Percentiles rank a stretch among this genome's conserved stretches.
Evolutionary conservation across 805 yeast genomes (phyloP).

Genomic region (Candida alai): DNA sequence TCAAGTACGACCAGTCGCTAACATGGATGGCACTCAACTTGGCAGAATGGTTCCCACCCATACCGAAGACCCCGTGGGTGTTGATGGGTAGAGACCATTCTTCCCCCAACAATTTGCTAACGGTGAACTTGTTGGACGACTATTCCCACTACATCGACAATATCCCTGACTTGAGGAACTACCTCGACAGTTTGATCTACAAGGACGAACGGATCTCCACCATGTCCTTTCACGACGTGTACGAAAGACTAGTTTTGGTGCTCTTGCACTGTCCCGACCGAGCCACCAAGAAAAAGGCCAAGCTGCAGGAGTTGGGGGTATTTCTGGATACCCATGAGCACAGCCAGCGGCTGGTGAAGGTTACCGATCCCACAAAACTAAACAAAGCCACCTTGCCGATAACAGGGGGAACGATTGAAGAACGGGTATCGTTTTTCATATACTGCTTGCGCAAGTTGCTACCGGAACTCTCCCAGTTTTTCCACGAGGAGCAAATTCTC

Average conservation of each 20-base stretch:
- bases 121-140: slow-evolving; percentile 33
- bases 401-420: slow-evolving; percentile 63
- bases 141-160: slow-evolving; percentile 35
- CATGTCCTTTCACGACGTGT: slow-evolving; percentile 62
- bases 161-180: slow-evolving; percentile 22
- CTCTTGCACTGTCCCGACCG: slow-evolving; percentile 69
- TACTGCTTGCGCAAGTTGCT: slow-evolving; percentile 56
- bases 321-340: not conserved
- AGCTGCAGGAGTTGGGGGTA: not conserved
- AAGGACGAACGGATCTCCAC: slow-evolving; percentile 23
- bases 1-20: slow-evolving; percentile 76
- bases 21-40: slow-evolving; percentile 86
- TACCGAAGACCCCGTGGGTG: slow-evolving; percentile 49
- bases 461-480: slow-evolving; percentile 73
- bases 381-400: slow-evolving; percentile 41
- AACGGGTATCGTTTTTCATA: slow-evolving; percentile 64
- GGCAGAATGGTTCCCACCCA: slow-evolving; percentile 85
- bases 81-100: slow-evolving; percentile 49
- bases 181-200: slow-evolving; percentile 19
- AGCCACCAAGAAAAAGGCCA: slow-evolving; percentile 7
- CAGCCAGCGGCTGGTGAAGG: not conserved
- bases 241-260: slow-evolving; percentile 72
- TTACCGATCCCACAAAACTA: slow-evolving; percentile 17
- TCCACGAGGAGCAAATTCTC: slow-evolving; percentile 76
- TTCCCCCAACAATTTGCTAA: slow-evolving; percentile 20